These are phyloP conservation scores for Saccharomyces hybrid DNA, from an alignment of 1,139 yeast genomes.

Conservation along the genomic window DNA sequence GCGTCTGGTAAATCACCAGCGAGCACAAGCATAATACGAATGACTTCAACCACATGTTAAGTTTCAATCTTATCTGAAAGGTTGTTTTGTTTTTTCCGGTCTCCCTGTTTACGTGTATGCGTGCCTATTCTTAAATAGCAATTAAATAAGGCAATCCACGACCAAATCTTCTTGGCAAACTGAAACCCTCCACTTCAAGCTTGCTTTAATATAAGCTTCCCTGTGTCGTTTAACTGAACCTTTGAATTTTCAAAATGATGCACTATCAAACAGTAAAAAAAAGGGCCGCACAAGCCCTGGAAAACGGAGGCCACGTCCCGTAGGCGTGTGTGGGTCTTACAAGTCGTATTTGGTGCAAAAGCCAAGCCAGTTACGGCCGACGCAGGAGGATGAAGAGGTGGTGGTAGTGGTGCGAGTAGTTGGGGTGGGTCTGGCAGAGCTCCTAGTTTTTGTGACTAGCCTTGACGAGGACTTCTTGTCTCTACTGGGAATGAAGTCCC, in stretches of 20 bases:
- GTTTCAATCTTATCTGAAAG: background rate
- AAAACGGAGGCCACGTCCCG: background rate
- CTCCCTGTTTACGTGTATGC: background rate
- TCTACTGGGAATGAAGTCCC: slow-evolving; percentile 48
- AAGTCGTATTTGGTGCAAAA: slow-evolving; percentile 29
- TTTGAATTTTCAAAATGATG: background rate
- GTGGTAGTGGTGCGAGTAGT: slow-evolving; percentile 16
- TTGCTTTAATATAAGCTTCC: background rate
- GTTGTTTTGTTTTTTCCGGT: background rate
- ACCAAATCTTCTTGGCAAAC: background rate
- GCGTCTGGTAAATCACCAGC: background rate
- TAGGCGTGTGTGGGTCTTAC: background rate
- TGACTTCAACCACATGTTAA: background rate
- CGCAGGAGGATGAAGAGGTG: slow-evolving; percentile 20
- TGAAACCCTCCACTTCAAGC: background rate
- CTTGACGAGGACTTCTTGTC: slow-evolving; percentile 38
- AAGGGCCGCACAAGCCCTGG: background rate
- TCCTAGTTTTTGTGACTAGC: slow-evolving; percentile 18
- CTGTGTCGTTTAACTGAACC: background rate
- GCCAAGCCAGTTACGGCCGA: slow-evolving; percentile 33
- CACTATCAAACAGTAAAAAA: background rate
- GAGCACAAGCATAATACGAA: background rate
- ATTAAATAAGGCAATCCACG: background rate
- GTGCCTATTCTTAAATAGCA: background rate
- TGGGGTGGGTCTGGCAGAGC: slow-evolving; percentile 12